phyloP scores from a whole-genome alignment of 139 green algal genomes.

The Chlorella sp. region DNA sequence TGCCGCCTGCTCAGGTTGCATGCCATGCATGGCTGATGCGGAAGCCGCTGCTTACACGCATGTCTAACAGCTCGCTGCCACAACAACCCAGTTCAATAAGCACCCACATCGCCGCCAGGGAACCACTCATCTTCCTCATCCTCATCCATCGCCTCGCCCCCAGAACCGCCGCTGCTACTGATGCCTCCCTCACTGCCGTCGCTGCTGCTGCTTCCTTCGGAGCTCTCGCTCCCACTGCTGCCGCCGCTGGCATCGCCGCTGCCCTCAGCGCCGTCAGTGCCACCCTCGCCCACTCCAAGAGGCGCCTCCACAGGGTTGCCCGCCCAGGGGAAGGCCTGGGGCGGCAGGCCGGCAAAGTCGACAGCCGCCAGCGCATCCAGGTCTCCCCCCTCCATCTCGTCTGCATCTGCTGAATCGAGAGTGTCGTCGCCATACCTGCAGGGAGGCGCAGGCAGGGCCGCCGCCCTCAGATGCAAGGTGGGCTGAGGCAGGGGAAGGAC shows the following conservation, averaged over 20 bases:
- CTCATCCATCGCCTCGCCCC: too few species aligned
- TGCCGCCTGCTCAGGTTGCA: too few species aligned
- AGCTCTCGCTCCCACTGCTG: not conserved
- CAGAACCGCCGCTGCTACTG: not conserved
- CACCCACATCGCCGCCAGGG: not conserved
- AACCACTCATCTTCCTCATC: conserved; percentile 3
- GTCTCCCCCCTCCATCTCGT: too few species aligned
- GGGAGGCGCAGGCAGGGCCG: not conserved
- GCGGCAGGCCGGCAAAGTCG: not conserved
- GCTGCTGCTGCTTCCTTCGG: not conserved
- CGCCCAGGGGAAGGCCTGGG: not conserved
- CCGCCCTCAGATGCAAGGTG: not conserved
- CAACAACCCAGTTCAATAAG: not conserved
- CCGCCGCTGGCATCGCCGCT: not conserved
- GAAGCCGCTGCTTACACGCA: too few species aligned
- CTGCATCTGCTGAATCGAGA: too few species aligned
- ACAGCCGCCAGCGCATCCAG: not conserved
- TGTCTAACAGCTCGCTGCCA: too few species aligned
- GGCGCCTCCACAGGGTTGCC: too few species aligned
- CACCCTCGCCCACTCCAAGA: not conserved
- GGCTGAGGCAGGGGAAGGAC: too few species aligned
- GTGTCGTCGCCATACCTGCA: too few species aligned
- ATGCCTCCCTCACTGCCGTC: not conserved
- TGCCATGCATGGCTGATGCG: too few species aligned
- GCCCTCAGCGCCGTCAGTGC: too few species aligned